A percentile compares a stretch with the other conserved stretches of the same genome.
phyloP scores from a whole-genome alignment of 164 flowering plant species.

The Akebia trifoliata region DNA sequence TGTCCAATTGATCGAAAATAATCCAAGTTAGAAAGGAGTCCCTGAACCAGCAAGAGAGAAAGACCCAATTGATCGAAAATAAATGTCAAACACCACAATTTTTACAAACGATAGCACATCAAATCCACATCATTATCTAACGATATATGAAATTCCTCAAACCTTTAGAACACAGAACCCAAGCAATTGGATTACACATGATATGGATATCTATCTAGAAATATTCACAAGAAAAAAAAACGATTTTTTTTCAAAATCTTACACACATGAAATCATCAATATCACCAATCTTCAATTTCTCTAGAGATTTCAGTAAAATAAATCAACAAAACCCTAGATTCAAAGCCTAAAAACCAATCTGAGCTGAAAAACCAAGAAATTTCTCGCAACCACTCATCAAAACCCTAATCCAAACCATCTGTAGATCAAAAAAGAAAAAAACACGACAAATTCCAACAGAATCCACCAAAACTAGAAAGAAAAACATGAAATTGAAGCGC shows the following conservation, averaged over 20 bases:
- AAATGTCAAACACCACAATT: too few species aligned
- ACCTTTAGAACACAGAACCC: too few species aligned
- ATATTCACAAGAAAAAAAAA: too few species aligned
- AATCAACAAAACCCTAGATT: conserved; percentile 1
- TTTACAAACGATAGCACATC: too few species aligned
- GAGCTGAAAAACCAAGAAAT: not conserved
- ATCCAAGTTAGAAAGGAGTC: too few species aligned
- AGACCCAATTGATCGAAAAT: too few species aligned
- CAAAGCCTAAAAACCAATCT: not conserved
- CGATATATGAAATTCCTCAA: too few species aligned
- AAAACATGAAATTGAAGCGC: not conserved
- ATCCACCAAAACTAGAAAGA: not conserved
- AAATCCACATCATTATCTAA: too few species aligned
- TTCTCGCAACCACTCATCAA: not conserved
- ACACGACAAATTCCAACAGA: not conserved
- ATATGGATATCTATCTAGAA: too few species aligned
- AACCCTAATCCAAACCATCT: not conserved
- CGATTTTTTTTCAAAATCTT: not conserved
- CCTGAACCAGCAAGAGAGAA: too few species aligned
- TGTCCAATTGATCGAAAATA: too few species aligned
- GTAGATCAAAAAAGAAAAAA: not conserved
- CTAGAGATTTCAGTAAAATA: not conserved
- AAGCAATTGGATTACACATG: too few species aligned
- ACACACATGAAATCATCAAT: not conserved
- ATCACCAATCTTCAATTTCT: not conserved